Base-by-base conservation (phyloP, 139 green algal genomes). In the Auxenochlorella protothecoides region DNA sequence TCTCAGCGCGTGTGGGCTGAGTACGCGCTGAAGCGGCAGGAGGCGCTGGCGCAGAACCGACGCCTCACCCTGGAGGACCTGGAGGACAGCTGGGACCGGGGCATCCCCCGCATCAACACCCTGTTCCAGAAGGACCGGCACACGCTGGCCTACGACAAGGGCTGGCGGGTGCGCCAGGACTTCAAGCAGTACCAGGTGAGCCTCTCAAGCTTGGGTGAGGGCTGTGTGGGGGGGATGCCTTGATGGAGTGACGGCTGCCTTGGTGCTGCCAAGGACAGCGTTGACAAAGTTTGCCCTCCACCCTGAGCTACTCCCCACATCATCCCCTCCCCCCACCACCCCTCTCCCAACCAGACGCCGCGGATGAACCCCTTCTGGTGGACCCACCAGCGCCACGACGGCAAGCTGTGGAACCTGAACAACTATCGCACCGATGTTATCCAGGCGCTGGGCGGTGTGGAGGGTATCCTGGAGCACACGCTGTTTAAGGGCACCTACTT, bases 321-420 rank as follows among this genome's bases (percentile, higher is more conserved):
- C 59, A 16, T 12, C 16, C 4, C 52, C 4, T 60, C 3, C 12
- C 4, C 64, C 7, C 55, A n/a, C 8, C 64, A 13, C 6, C 78
- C 67, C 65, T 52, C 53, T 68, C 72, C 76, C 65, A 44, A 44
- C 44, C 73, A 80, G 66, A 70, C 90, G 64, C 73, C 88, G 59
- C 81, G 83, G 15, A 81, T 91, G 78, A 98, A 98, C 84, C 93
- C 94, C 65, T 98, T 98, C 80, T 98, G 94, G 94, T 99, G 95
- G 95, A 99, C 95, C 14, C 93, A 98, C 77, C 90, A 98, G 85
- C 91, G 94, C 55, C 95, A 99, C 76, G 95, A 99, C 75, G 95
- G 95, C 81, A 99, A 99, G 86, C 89, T 99, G 67, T 99, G 95
- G 94, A 98, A 99, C 86, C 86, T 99, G 12, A 99, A 99, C 86